Percentiles rank a stretch among this genome's conserved stretches.
phyloP scores from a whole-genome alignment of 2,329 filamentous ascomycete species.

The Fusarium poae region DNA sequence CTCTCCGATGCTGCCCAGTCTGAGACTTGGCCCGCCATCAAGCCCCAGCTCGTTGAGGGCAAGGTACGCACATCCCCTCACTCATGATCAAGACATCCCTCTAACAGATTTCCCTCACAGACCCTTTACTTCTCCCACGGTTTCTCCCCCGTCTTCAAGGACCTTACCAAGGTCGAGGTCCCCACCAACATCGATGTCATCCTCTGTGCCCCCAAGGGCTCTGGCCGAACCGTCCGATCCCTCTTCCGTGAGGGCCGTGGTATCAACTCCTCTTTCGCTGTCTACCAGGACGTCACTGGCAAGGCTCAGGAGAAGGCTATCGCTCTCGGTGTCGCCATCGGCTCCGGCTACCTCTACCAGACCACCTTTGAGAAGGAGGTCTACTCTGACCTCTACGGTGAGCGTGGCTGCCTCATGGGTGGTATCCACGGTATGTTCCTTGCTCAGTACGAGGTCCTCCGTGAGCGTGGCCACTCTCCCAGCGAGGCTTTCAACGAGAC shows the following conservation, averaged over 20 bases:
- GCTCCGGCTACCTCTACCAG: conserved; percentile 99
- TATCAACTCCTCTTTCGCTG: conserved; percentile 99
- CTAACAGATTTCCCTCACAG: conserved; percentile 61
- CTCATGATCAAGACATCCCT: conserved; percentile 11
- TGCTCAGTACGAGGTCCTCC: conserved; percentile 99
- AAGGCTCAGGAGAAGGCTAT: conserved; percentile 98
- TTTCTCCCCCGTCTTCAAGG: conserved; percentile 99
- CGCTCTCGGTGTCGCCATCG: conserved; percentile 95
- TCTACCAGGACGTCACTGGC: conserved; percentile 98
- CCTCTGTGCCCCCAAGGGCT: conserved; percentile 99
- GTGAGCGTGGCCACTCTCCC: conserved; percentile 96
- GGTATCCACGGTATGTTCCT: conserved; percentile 99
- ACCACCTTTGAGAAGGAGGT: conserved; percentile 99
- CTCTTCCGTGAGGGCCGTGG: conserved; percentile 99
- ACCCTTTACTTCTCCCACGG: conserved; percentile 99
- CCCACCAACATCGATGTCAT: conserved; percentile 98
- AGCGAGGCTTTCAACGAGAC: conserved; percentile 99
- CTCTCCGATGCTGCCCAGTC: conserved; percentile 97
- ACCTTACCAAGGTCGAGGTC: conserved; percentile 98
- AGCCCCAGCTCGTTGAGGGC: conserved; percentile 98
- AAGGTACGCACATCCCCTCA: conserved; percentile 75
- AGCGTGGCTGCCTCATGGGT: conserved; percentile 99
- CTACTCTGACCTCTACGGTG: conserved; percentile 99
- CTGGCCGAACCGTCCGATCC: conserved; percentile 96
- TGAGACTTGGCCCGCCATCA: conserved; percentile 98